Evolutionary conservation across 2,329 filamentous ascomycete species (phyloP).

Genomic region (Alternaria brassicae): DNA sequence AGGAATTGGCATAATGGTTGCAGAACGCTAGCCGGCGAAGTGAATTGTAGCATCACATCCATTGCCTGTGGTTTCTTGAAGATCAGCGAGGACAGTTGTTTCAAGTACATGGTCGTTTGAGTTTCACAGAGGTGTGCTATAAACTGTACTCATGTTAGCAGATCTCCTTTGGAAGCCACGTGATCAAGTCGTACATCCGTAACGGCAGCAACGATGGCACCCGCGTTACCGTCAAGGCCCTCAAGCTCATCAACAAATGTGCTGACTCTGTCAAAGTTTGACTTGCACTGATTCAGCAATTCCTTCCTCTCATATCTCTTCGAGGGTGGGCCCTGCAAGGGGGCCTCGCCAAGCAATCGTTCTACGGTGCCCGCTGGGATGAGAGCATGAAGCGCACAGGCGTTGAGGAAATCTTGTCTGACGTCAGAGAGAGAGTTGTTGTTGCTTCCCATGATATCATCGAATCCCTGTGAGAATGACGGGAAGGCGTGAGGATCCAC

Average conservation of each 20-base stretch:
- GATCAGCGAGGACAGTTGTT: constrained; percentile 74
- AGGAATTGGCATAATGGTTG: constrained; percentile 77
- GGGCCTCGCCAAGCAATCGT: constrained; percentile 80
- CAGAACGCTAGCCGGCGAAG: constrained; percentile 72
- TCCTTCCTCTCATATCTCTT: constrained; percentile 79
- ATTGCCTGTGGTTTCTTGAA: constrained; percentile 74
- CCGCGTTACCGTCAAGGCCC: constrained; percentile 89
- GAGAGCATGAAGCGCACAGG: constrained; percentile 87
- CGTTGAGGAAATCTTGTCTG: constrained; percentile 83
- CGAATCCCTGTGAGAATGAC: constrained; percentile 69
- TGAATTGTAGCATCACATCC: constrained; percentile 78
- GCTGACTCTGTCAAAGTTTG: constrained; percentile 77
- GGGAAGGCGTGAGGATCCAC: constrained; percentile 70
- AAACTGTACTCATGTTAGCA: constrained; percentile 56
- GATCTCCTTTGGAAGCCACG: neutral
- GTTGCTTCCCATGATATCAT: constrained; percentile 61
- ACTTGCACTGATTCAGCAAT: constrained; percentile 77
- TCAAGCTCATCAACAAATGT: constrained; percentile 82
- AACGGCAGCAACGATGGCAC: constrained; percentile 77
- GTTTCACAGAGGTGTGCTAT: constrained; percentile 72
- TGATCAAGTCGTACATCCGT: constrained; percentile 47
- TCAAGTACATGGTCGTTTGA: constrained; percentile 82
- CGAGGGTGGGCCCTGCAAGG: constrained; percentile 77
- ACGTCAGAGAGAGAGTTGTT: constrained; percentile 70
- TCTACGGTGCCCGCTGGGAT: constrained; percentile 80